Evolutionary conservation across 306 rosid genomes (phyloP), one percentile per base, ranked within the genome.

Genomic region (Myrica gale): DNA sequence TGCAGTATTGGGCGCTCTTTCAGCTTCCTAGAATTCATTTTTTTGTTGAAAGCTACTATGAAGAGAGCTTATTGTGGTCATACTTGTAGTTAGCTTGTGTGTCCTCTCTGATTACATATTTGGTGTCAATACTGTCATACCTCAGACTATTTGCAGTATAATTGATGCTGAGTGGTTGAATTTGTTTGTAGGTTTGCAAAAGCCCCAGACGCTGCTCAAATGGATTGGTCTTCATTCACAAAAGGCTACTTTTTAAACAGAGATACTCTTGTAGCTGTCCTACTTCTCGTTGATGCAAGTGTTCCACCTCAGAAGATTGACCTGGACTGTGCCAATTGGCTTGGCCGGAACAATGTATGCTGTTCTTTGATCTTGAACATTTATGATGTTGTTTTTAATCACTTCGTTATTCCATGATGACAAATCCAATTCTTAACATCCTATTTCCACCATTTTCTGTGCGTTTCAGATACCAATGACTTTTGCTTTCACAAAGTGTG

Each of bases 301-400:
- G 95, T 94, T 82, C 98, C 97, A 16, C 90, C 98, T 77, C 98
- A 94, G 80, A 94, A 82, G 75, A 90, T 87, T 51, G 98, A 90
- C 86, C 82, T 94, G 17, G 97, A 94, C 85, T 94, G 97, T 62
- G 97, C 98, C 2, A 92, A 89, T 85, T 94, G 97, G 97, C 94
- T 94, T 42, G 90, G 96, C 57, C 98, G 94, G 76, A 94, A 90
- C 75, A 87, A 90, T 10, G 98, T 91, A 85, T 54, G 79, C 7
- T 79, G 47, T 48, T 71, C 69, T 76, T 48, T 44, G 7, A 55
- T 76, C 71, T 81, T 3, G 26, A 66, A 44, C 20, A 0, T 13
- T 45, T n/a, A 68, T 12, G 9, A 39, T 20, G 17, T 55, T 68
- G 37, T 9, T 46, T 71, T 65, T 20, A 16, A 6, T 41, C 70